These are phyloP conservation scores for Yarrowia bubula DNA, from an alignment of 805 yeast genomes.

Conservation along the genomic window DNA sequence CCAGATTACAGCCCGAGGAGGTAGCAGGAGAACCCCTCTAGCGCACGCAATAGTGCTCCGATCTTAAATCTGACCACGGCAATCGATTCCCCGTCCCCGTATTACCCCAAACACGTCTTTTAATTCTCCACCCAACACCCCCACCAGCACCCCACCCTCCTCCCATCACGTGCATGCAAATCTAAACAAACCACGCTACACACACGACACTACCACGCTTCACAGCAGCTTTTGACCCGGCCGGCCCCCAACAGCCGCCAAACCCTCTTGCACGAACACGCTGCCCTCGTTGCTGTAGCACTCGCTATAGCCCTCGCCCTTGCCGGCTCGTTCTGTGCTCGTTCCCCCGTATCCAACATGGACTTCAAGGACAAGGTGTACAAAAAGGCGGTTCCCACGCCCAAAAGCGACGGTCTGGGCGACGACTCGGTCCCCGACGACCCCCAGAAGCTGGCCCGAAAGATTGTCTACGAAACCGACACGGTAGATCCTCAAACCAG, in stretches of 20 bases:
- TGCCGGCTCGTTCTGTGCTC: not conserved
- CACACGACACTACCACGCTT: not conserved
- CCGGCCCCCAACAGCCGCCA: constrained; percentile 19
- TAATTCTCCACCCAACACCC: no score
- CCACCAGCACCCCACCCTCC: not conserved
- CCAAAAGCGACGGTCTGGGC: not conserved
- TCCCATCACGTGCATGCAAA: not conserved
- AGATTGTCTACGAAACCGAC: constrained; percentile 55
- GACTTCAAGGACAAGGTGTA: not conserved
- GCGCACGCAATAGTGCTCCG: no score
- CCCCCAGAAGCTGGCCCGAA: constrained; percentile 35
- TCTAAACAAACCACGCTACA: constrained; percentile 19
- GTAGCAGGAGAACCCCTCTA: no score
- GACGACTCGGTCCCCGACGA: constrained; percentile 4
- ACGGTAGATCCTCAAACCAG: constrained; percentile 64
- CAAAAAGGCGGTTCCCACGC: constrained; percentile 30
- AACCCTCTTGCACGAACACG: constrained; percentile 16
- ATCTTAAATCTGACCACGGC: no score
- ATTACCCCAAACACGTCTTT: no score
- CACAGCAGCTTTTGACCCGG: not conserved
- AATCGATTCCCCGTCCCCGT: no score
- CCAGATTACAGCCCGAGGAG: constrained; percentile 10
- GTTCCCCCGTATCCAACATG: constrained; percentile 14
- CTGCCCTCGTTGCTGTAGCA: constrained; percentile 8
- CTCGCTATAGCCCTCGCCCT: constrained; percentile 26